These are phyloP conservation scores for Coleophoma cylindrospora DNA, from an alignment of 2,329 filamentous ascomycete species.

Conservation along the genomic window DNA sequence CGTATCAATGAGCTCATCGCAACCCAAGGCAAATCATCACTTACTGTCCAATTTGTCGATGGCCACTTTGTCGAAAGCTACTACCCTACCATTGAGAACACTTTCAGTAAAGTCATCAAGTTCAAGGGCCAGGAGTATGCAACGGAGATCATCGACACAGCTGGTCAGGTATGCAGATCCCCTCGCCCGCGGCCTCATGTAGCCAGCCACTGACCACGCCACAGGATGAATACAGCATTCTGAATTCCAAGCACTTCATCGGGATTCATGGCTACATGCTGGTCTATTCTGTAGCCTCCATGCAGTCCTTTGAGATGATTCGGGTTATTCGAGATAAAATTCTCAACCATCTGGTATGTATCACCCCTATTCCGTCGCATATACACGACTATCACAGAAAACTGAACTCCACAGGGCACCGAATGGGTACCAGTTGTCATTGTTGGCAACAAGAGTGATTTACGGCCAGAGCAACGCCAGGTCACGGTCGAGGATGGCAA, in stretches of 20 bases:
- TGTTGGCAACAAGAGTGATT: slow-evolving; percentile 95
- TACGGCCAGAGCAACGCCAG: slow-evolving; percentile 88
- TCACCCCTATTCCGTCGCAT: no score
- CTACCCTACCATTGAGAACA: slow-evolving; percentile 98
- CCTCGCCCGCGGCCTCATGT: slow-evolving; percentile 3
- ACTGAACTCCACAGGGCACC: slow-evolving; percentile 57
- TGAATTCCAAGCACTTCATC: slow-evolving; percentile 98
- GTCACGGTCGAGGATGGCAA: slow-evolving; percentile 82
- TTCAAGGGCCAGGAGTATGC: slow-evolving; percentile 90
- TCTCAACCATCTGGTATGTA: slow-evolving; percentile 80
- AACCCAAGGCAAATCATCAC: slow-evolving; percentile 82
- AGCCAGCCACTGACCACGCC: slow-evolving; percentile 12
- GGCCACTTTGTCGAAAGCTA: slow-evolving; percentile 98
- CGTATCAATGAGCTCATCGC: slow-evolving; percentile 1
- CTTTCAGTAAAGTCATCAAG: slow-evolving; percentile 92
- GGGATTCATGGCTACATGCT: slow-evolving; percentile 99
- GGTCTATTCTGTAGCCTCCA: slow-evolving; percentile 93
- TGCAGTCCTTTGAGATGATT: slow-evolving; percentile 96
- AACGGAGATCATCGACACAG: slow-evolving; percentile 97
- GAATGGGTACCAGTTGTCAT: slow-evolving; percentile 91
- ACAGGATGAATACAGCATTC: slow-evolving; percentile 95
- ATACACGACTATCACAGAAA: no score
- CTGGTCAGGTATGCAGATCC: slow-evolving; percentile 67
- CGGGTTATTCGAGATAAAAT: slow-evolving; percentile 96
- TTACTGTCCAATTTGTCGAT: slow-evolving; percentile 95